A percentile compares a stretch with the other conserved stretches of the same genome.
phyloP scores from a whole-genome alignment of 805 yeast species.

The Candida loeiensis region DNA sequence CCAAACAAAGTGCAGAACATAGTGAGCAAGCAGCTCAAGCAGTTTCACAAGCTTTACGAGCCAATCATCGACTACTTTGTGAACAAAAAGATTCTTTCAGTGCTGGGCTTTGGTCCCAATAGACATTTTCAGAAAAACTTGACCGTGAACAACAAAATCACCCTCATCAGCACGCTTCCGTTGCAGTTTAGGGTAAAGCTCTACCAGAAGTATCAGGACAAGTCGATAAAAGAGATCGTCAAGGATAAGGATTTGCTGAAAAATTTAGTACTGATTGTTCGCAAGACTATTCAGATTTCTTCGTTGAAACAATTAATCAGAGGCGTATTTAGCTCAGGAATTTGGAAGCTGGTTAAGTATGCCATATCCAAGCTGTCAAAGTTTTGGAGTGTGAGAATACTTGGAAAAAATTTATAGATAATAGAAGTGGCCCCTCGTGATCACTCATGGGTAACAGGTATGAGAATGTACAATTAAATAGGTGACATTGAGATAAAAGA shows the following conservation, averaged over 20 bases:
- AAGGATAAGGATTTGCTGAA: slow-evolving; percentile 34
- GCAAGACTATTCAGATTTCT: slow-evolving; percentile 56
- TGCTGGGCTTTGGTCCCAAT: slow-evolving; percentile 1
- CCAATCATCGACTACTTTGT: slow-evolving; percentile 45
- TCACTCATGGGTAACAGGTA: not conserved
- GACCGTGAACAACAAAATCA: slow-evolving; percentile 16
- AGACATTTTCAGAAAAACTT: slow-evolving; percentile 19
- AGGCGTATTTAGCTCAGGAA: slow-evolving; percentile 87
- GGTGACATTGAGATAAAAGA: too few species aligned
- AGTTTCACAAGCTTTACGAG: slow-evolving; percentile 69
- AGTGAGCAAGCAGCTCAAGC: slow-evolving; percentile 67
- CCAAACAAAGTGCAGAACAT: slow-evolving; percentile 86
- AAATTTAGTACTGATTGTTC: slow-evolving; percentile 26
- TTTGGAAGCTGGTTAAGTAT: slow-evolving; percentile 63
- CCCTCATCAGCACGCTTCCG: slow-evolving; percentile 24
- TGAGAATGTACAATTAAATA: too few species aligned
- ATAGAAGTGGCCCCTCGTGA: not conserved
- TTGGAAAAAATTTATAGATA: slow-evolving; percentile 7
- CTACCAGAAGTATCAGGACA: slow-evolving; percentile 30
- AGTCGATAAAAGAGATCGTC: slow-evolving; percentile 42
- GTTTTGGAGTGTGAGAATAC: slow-evolving; percentile 15
- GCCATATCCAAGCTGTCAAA: slow-evolving; percentile 64
- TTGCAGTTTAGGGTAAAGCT: slow-evolving; percentile 18
- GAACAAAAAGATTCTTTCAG: slow-evolving; percentile 16
- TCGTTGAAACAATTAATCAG: slow-evolving; percentile 74